Conservation (phyloP, 805 yeast genomes). For the Saccharomycopsis lassenensis region DNA sequence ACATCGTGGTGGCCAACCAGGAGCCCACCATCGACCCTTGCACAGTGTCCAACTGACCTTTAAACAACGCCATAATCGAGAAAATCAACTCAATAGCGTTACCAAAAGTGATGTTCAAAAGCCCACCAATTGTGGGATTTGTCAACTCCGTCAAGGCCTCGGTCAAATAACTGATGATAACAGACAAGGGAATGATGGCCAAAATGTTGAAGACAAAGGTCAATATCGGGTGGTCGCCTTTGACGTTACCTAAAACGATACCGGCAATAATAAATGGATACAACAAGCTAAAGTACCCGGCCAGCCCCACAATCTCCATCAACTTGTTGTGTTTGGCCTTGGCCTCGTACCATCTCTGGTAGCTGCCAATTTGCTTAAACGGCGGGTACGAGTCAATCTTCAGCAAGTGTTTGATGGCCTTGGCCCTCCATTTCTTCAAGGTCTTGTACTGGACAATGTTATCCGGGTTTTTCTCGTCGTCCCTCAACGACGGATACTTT, state of each 20-base stretch:
- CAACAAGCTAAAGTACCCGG: slow-evolving; percentile 12
- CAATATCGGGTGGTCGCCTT: slow-evolving; percentile 1
- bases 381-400: slow-evolving; percentile 5
- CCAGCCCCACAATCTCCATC: slow-evolving; percentile 9
- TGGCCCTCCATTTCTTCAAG: slow-evolving; percentile 2
- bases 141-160: slow-evolving; percentile 16
- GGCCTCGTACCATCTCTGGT: slow-evolving; percentile 5
- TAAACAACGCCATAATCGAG: slow-evolving; percentile 12
- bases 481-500: slow-evolving; percentile 10
- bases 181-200: slow-evolving; percentile 17
- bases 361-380: neutral
- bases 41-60: slow-evolving; percentile 14
- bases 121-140: slow-evolving; percentile 15
- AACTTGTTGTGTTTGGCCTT: slow-evolving; percentile 4
- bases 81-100: slow-evolving; percentile 18
- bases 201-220: slow-evolving; percentile 15
- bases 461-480: slow-evolving; percentile 7
- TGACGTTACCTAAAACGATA: slow-evolving; percentile 13
- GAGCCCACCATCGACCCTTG: slow-evolving; percentile 18
- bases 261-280: slow-evolving; percentile 16
- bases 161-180: slow-evolving; percentile 12
- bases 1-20: slow-evolving; percentile 14
- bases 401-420: neutral
- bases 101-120: slow-evolving; percentile 18
- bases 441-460: slow-evolving; percentile 3